A percentile compares a stretch with the other conserved stretches of the same genome.
phyloP scores from a whole-genome alignment of 106 monocot genomes.

The Cymbidium sinense region DNA sequence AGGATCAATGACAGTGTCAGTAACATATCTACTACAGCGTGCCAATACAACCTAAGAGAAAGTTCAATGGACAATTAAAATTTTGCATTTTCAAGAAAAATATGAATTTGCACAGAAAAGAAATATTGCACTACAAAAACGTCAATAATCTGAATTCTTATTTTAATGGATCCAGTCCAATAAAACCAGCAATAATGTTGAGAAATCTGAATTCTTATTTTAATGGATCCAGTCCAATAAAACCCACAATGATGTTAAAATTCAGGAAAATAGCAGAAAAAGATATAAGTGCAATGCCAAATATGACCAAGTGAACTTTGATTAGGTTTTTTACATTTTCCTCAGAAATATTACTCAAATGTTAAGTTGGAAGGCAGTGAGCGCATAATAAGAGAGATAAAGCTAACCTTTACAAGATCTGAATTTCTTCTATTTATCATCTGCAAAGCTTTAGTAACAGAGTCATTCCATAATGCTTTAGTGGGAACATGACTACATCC shows the following conservation, averaged over 20 bases:
- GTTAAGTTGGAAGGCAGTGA: not conserved
- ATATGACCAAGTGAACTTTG: not conserved
- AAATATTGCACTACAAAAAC: not conserved
- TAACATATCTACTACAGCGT: slow-evolving; percentile 66
- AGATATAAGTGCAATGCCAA: no score
- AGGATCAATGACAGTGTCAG: slow-evolving; percentile 59
- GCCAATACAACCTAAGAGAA: slow-evolving; percentile 77
- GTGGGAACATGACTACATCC: slow-evolving; percentile 56
- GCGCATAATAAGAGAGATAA: not conserved
- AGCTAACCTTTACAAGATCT: slow-evolving; percentile 63
- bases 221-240: not conserved
- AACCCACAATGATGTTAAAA: not conserved
- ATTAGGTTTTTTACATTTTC: not conserved
- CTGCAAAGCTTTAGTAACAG: slow-evolving; percentile 69
- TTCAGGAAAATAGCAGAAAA: not conserved
- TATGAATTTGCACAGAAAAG: not conserved
- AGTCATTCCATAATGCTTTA: slow-evolving; percentile 52
- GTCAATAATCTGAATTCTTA: not conserved
- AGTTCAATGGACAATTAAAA: not conserved
- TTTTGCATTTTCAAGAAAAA: not conserved
- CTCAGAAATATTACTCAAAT: not conserved
- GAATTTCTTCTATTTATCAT: slow-evolving; percentile 54
- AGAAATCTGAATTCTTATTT: not conserved
- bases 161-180: not conserved
- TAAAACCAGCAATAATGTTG: not conserved